Conservation (phyloP, 805 yeast species). For the Saccharomyces eubayanus region DNA sequence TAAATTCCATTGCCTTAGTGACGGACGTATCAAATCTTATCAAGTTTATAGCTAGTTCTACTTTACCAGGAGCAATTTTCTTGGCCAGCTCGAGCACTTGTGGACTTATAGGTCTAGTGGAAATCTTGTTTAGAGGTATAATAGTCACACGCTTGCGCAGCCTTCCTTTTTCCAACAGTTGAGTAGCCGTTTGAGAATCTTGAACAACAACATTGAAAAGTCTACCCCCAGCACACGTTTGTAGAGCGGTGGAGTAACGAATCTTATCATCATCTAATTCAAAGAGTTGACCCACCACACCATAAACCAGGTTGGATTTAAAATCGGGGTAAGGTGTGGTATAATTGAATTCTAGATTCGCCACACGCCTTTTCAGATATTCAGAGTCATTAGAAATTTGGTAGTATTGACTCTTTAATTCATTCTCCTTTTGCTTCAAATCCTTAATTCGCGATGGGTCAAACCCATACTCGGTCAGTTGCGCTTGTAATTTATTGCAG, state of each 20-base stretch:
- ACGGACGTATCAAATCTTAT: slow-evolving; percentile 68
- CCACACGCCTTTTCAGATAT: slow-evolving; percentile 50
- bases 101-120: slow-evolving; percentile 47
- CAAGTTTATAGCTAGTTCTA: slow-evolving; percentile 79
- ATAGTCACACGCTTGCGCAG: slow-evolving; percentile 79
- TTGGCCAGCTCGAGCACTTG: slow-evolving; percentile 58
- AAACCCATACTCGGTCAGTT: slow-evolving; percentile 49
- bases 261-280: slow-evolving; percentile 46
- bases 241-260: slow-evolving; percentile 72
- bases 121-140: slow-evolving; percentile 82
- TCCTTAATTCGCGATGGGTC: slow-evolving; percentile 39
- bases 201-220: slow-evolving; percentile 88
- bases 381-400: slow-evolving; percentile 42
- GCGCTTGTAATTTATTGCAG: slow-evolving; percentile 30
- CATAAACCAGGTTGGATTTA: slow-evolving; percentile 58
- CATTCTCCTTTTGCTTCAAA: slow-evolving; percentile 40
- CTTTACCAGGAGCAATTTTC: slow-evolving; percentile 69
- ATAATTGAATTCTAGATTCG: slow-evolving; percentile 71
- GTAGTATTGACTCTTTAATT: slow-evolving; percentile 38
- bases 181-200: slow-evolving; percentile 75
- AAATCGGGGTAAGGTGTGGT: slow-evolving; percentile 56
- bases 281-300: slow-evolving; percentile 84
- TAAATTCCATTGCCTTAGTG: slow-evolving; percentile 75
- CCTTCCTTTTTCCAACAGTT: slow-evolving; percentile 68
- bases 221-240: slow-evolving; percentile 89